A percentile compares a stretch with the other conserved stretches of the same genome.
These are phyloP conservation scores for Lasiodiplodia gonubiensis DNA, from an alignment of 2,329 filamentous ascomycete genomes.

Conservation along the genomic window DNA sequence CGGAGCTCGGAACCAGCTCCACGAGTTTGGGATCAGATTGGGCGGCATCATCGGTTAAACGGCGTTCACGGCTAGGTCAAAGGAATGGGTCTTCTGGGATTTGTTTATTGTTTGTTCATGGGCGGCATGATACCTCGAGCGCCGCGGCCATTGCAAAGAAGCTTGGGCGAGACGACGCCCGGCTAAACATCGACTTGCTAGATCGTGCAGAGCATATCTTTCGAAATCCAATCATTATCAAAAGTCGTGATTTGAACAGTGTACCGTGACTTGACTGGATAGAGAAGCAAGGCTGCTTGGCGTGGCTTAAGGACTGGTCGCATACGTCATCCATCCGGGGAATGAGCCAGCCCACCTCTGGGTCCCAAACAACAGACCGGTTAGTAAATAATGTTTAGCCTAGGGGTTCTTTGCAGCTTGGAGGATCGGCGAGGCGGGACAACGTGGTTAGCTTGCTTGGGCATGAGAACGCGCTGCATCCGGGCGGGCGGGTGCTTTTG, in stretches of 20 bases:
- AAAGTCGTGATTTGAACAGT: neutral
- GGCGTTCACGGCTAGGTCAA: constrained; percentile 9
- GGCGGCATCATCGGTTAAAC: constrained; percentile 4
- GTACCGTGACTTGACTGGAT: neutral
- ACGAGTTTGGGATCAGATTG: neutral
- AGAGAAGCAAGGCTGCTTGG: neutral
- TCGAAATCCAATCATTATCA: neutral
- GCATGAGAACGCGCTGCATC: neutral
- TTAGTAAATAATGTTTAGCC: too few relatives aligned
- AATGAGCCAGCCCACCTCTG: neutral
- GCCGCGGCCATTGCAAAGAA: constrained; percentile 6
- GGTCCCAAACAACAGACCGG: neutral
- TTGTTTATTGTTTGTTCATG: neutral
- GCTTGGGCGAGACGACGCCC: neutral
- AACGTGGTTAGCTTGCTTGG: neutral
- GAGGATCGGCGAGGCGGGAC: neutral
- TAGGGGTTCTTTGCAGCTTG: neutral
- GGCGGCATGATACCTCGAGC: constrained; percentile 25
- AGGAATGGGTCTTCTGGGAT: neutral
- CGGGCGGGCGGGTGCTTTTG: neutral
- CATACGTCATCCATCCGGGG: neutral
- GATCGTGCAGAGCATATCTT: neutral
- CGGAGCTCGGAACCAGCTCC: constrained; percentile 1
- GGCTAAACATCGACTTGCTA: neutral
- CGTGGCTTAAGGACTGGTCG: neutral